Evolutionary conservation across 2,329 filamentous ascomycete species (phyloP).

Genomic region (Colletotrichum godetiae): DNA sequence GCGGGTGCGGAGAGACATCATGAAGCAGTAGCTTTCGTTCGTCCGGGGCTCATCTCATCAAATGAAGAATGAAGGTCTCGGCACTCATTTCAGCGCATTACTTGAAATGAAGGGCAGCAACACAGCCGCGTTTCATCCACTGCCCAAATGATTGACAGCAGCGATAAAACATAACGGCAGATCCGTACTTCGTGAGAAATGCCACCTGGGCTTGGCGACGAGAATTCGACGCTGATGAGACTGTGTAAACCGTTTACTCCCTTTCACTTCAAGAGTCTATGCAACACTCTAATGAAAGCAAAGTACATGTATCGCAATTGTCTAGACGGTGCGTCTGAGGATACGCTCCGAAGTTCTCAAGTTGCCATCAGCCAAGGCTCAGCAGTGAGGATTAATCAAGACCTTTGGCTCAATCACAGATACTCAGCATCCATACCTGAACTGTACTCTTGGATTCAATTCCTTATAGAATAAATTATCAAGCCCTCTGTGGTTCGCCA

Average conservation of each 20-base stretch:
- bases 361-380: too few species aligned
- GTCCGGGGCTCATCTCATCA: neutral
- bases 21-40: neutral
- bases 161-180: neutral
- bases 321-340: neutral
- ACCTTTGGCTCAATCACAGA: too few species aligned
- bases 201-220: neutral
- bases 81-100: neutral
- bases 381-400: too few species aligned
- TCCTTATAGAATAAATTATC: too few species aligned
- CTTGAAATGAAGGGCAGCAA: neutral
- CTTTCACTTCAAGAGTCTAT: neutral
- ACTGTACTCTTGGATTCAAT: too few species aligned
- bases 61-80: neutral
- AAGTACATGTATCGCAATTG: neutral
- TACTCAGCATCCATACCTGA: too few species aligned
- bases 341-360: neutral
- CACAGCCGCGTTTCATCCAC: neutral
- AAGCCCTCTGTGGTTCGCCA: too few species aligned
- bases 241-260: neutral
- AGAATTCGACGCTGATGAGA: neutral
- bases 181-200: neutral
- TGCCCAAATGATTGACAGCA: neutral
- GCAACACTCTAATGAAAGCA: neutral
- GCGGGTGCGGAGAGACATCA: slow-evolving; percentile 10